Evolutionary conservation across 305 asterid genomes (phyloP).

Genomic region (Fraxinus sp.): DNA sequence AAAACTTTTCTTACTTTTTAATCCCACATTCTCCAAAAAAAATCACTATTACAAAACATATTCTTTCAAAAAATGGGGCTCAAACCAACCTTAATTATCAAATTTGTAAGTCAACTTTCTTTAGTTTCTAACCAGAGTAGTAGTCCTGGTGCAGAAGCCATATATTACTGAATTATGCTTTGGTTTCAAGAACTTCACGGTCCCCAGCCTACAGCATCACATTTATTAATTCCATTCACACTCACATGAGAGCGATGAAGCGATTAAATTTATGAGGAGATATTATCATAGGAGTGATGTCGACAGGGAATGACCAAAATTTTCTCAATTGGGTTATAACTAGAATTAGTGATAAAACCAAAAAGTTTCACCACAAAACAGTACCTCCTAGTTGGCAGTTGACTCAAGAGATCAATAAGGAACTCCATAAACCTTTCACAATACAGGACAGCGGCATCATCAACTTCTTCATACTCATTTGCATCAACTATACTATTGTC

Average conservation of each 20-base stretch:
- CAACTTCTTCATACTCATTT: slow-evolving; percentile 42
- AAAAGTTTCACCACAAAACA: slow-evolving; percentile 4
- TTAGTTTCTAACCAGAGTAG: background rate
- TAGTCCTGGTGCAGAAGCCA: slow-evolving; percentile 4
- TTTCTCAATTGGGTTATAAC: slow-evolving; percentile 2
- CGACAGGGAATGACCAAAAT: slow-evolving; percentile 3
- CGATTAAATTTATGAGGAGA: background rate
- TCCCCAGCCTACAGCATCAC: background rate
- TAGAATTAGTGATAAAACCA: background rate
- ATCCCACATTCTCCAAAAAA: background rate
- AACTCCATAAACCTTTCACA: slow-evolving; percentile 98
- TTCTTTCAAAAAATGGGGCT: background rate
- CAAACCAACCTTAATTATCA: background rate
- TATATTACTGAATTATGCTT: background rate
- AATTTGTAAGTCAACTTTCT: background rate
- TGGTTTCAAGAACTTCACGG: background rate
- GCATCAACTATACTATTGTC: slow-evolving; percentile 35
- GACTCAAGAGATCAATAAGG: slow-evolving; percentile 98
- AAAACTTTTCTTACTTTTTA: background rate
- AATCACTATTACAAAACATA: background rate
- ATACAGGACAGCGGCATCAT: slow-evolving; percentile 75
- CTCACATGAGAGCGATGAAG: background rate
- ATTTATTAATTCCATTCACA: slow-evolving; percentile 15
- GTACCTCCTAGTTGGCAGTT: slow-evolving; percentile 95
- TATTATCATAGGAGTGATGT: background rate